Evolutionary conservation across 1,284 basidiomycete genomes (phyloP), one percentile per base, ranked within the genome.

Genomic region (Malassezia cuniculi): DNA sequence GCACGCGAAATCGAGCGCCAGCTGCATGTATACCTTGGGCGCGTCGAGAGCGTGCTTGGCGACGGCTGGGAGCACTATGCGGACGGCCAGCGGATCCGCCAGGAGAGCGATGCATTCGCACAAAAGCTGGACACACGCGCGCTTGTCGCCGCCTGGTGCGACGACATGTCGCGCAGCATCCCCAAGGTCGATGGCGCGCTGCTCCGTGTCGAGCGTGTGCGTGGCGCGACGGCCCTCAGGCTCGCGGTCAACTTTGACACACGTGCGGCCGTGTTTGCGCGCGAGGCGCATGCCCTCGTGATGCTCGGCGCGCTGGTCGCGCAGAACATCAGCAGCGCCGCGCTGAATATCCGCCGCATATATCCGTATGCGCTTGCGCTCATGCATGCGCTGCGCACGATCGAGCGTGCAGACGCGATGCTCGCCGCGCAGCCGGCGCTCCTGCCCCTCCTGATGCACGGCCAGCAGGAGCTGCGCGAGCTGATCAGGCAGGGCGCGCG

Each of bases 1-100:
- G 90, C 90, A 0, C 78, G 82, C 7, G 90, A 97, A 71, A 97
- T 99, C 53, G 90, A 95, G 63, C 79, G 87, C 6, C 93, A 99
- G 68, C 77, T 99, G 10, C 75, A 83, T 52, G 81, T 85, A 3
- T 95, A 95, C 72, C 95, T 97, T 87, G 93, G 89, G 69, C 83
- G 89, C n/a, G 90, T 97, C 36, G 89, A 95, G 66, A 90, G 95
- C 66, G 93, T 97, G 3, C 79, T 99, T 9, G 93, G 90, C 7
- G 87, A 86, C 68, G 89, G 86, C 6, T 97, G 90, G 90, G 89
- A 94, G 67, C 78, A 87, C 48, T 97, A 97, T 56, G 86, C 90
- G n/a, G 90, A 99, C 58, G 93, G 93, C 5, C 86, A 94, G 69
- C 87, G 89, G 61, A 80, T 99, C 0, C 85, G 93, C 60, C 80